Base-by-base conservation (phyloP, 1,284 basidiomycete genomes). In the Erythrobasidium hasegawianum region DNA sequence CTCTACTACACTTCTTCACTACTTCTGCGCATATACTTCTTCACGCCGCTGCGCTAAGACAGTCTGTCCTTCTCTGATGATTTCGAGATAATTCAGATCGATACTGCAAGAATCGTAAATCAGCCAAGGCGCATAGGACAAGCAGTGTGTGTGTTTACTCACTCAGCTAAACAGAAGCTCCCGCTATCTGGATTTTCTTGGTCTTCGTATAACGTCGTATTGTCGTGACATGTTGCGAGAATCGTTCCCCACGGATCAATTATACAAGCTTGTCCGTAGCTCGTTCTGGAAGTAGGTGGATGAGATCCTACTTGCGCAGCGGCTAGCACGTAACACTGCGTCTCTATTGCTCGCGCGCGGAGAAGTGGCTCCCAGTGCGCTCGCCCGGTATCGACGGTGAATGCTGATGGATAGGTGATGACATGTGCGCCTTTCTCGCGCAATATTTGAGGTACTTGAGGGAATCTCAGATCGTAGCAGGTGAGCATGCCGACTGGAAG, bases 391-490 rank as follows among this genome's bases (percentile, higher is more conserved):
- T 77, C 76, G 0, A 81, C 72, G 0, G 80, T 81, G 70, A 82
- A 83, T 0, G 81, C 82, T 0, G 77, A 78, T 0, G 82, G 81
- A 68, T 81, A 81, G 0, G 79, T 77, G 14, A 83, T 68, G n/a
- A 81, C 68, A 4, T 81, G 73, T 0, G 81, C 81, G 0, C 81
- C 81, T 33, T 75, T 71, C 13, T 78, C 64, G 0, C 79, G 75
- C 8, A 82, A 71, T 1, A 77, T 73, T 4, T 80, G 72, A 1
- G 79, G 77, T 0, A 78, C 75, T 69, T 82, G 81, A 1, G 81
- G 81, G 81, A 82, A 77, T 60, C 81, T 75, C 22, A 82, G 71
- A 69, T 83, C 82, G 73, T 81, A 83, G 75, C 81, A 83, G 7
- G 81, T 82, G 67, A 81, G 74, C n/a, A 82, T 70, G 9, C 80